A percentile compares a stretch with the other conserved stretches of the same genome.
Conservation (phyloP, 139 green algal genomes). For the Picochlorum sp. region DNA sequence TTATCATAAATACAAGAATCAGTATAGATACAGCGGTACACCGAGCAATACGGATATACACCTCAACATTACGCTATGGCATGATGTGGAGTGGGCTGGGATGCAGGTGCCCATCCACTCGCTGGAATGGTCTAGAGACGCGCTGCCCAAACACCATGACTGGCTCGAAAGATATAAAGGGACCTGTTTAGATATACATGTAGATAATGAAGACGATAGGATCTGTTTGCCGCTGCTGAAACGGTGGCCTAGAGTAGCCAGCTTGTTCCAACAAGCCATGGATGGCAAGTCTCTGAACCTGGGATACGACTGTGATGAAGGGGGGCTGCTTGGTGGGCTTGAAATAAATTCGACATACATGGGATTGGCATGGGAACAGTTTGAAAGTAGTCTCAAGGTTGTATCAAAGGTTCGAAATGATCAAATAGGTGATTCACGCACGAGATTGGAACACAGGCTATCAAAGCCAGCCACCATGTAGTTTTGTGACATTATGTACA, state of each 20-base stretch:
- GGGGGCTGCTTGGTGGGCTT: neutral
- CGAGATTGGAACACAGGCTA: neutral
- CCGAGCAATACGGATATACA: neutral
- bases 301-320: neutral
- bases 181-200: neutral
- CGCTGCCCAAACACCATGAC: neutral
- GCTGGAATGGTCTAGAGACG: neutral
- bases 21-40: constrained; percentile 5
- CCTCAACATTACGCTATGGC: neutral
- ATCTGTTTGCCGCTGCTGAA: neutral
- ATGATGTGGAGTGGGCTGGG: neutral
- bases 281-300: neutral
- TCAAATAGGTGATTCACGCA: constrained; percentile 1
- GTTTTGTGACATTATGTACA: too few relatives aligned
- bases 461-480: too few relatives aligned
- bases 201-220: neutral
- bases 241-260: neutral
- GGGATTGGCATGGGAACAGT: constrained; percentile 17
- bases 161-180: neutral
- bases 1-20: constrained; percentile 14
- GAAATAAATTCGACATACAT: neutral
- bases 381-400: constrained; percentile 21
- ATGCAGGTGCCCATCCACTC: neutral
- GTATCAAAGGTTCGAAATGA: constrained; percentile 2
- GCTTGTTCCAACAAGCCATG: neutral